A percentile compares a stretch with the other conserved stretches of the same genome.
Evolutionary conservation across 768 basidiomycete species (phyloP).

Genomic region (Mycena floridula): DNA sequence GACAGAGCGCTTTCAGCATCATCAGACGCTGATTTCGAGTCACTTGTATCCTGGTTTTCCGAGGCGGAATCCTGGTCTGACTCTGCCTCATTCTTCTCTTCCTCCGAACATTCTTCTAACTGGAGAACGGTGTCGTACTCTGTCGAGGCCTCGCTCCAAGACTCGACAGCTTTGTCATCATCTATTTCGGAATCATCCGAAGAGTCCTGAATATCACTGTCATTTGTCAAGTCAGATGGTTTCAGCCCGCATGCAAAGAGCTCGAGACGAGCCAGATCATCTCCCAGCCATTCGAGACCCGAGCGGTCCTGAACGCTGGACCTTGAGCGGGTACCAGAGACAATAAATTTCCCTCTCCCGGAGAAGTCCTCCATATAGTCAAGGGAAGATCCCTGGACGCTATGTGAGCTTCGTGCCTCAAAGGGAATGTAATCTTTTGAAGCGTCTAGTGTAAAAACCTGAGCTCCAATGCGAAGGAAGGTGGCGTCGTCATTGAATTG

Average conservation of each 20-base stretch:
- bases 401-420: neutral
- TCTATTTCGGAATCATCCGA: neutral
- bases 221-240: neutral
- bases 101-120: slow-evolving; percentile 2
- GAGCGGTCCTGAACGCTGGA: neutral
- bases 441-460: slow-evolving; percentile 3
- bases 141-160: neutral
- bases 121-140: neutral
- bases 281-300: neutral
- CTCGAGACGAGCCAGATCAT: neutral
- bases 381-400: neutral
- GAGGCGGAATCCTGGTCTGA: neutral
- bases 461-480: slow-evolving; percentile 8
- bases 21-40: neutral
- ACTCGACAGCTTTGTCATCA: slow-evolving; percentile 1
- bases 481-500: neutral
- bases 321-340: neutral
- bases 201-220: neutral
- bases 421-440: slow-evolving; percentile 1
- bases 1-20: neutral
- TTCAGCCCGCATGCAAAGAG: neutral
- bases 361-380: slow-evolving; percentile 7
- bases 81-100: neutral
- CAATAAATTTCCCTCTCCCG: slow-evolving; percentile 1
- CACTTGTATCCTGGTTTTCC: neutral